Base-by-base conservation (phyloP, 106 monocot species). In the Hemerocallis citrina region DNA sequence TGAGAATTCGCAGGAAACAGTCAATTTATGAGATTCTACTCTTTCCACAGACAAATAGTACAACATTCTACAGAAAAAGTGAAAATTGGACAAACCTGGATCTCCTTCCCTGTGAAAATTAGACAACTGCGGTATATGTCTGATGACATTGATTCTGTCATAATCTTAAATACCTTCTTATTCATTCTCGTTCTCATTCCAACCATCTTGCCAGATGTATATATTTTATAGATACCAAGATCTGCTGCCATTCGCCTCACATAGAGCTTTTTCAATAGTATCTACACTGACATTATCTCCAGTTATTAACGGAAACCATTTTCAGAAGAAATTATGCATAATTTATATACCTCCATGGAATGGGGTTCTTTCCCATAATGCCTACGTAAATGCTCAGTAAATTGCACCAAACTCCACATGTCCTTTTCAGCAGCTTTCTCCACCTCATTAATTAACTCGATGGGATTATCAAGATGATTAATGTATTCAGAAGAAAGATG, bases 201-300 rank as follows among this genome's bases (percentile, higher is more conserved):
- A 59, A 95, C 86, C 9, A 44, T 65, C 75, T 95, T 95, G 25
- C 86, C 83, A 44, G 48, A 61, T 61, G 79, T 35, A 67, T 83
- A 95, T 78, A 95, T 83, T 34, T 50, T 86, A 33, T 45, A 74
- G 33, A 95, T 90, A 62, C 89, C 86, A 62, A 95, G 86, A 74
- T 95, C 95, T 50, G 89, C 86, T 60, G 95, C 95, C 95, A 95
- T 95, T 66, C 95, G 80, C 24, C 78, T 81, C 22, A 86, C 83
- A 76, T 95, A 95, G 34, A 95, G 83, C 51, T 78, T 95, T 69
- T 95, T 95, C 62, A 95, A 43, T 55, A 95, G 28, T 56, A 95
- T 66, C 95, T 94, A 75, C 63, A 74, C n/a, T 62, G 21, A 31
- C 35, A 62, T 49, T 25, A 16, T 33, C 20, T 17, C 11, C 9